Conservation (phyloP, 2,329 filamentous ascomycete genomes). For the Colletotrichum horii region DNA sequence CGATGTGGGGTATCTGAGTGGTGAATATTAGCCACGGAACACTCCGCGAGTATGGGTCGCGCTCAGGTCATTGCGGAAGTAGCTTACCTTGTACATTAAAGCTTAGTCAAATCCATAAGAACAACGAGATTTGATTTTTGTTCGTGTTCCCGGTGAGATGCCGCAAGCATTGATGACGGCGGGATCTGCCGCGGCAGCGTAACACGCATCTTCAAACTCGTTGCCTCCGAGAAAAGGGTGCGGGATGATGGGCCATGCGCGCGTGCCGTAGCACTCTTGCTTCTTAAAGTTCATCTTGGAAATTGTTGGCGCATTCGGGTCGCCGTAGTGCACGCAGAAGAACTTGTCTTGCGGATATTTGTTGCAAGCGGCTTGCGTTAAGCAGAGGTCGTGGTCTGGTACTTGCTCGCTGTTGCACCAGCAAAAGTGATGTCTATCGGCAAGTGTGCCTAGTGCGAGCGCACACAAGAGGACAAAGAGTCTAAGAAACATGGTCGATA, state of each 20-base stretch:
- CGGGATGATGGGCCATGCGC: neutral
- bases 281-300: neutral
- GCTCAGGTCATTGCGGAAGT: neutral
- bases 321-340: neutral
- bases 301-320: neutral
- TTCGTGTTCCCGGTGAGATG: neutral
- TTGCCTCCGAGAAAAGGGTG: neutral
- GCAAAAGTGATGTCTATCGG: constrained; percentile 3
- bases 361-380: neutral
- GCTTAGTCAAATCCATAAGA: neutral
- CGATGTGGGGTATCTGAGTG: neutral
- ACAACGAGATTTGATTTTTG: neutral
- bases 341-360: neutral
- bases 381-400: neutral
- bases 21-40: rapidly evolving
- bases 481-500: neutral
- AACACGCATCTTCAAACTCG: neutral
- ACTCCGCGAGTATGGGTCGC: neutral
- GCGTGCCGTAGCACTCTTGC: neutral
- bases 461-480: neutral
- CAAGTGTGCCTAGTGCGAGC: neutral
- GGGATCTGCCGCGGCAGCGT: neutral
- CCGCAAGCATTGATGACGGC: neutral
- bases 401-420: neutral
- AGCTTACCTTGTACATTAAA: neutral